A percentile compares a stretch with the other conserved stretches of the same genome.
phyloP scores from a whole-genome alignment of 257 asterid species.

The Ophiorrhiza pumila region DNA sequence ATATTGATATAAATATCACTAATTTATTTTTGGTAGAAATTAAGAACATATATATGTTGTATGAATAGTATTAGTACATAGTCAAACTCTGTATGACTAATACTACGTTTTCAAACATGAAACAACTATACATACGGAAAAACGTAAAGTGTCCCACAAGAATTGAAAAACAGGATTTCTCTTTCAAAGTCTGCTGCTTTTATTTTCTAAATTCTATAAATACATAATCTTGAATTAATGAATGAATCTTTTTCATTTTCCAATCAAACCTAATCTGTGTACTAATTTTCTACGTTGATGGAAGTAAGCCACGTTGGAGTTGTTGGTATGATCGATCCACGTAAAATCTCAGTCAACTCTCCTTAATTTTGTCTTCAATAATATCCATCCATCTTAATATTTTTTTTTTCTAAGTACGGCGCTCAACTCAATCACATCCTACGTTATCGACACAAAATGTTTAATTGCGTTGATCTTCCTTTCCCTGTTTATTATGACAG shows the following conservation, averaged over 20 bases:
- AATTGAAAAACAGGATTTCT: too few species aligned
- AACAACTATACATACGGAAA: too few species aligned
- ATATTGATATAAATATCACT: too few species aligned
- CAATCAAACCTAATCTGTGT: slow-evolving; percentile 37
- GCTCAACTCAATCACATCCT: too few species aligned
- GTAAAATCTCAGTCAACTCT: slow-evolving; percentile 48
- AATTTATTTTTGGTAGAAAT: too few species aligned
- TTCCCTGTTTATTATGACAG: too few species aligned
- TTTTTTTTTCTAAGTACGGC: not conserved
- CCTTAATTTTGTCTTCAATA: slow-evolving; percentile 16
- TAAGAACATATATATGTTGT: too few species aligned
- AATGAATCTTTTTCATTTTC: too few species aligned
- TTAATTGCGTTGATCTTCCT: too few species aligned
- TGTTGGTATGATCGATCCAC: slow-evolving; percentile 28
- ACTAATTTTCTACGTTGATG: slow-evolving; percentile 36
- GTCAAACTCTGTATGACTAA: too few species aligned
- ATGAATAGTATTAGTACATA: too few species aligned
- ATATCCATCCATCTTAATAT: not conserved
- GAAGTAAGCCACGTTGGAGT: slow-evolving; percentile 38
- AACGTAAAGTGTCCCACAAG: not conserved
- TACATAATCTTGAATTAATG: not conserved
- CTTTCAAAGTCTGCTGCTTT: slow-evolving; percentile 9
- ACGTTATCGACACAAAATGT: not conserved
- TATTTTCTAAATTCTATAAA: not conserved
- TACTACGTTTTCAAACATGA: not conserved